Evolutionary conservation across 352 stramenopile genomes (phyloP).

Genomic region (Pythium brassicae): DNA sequence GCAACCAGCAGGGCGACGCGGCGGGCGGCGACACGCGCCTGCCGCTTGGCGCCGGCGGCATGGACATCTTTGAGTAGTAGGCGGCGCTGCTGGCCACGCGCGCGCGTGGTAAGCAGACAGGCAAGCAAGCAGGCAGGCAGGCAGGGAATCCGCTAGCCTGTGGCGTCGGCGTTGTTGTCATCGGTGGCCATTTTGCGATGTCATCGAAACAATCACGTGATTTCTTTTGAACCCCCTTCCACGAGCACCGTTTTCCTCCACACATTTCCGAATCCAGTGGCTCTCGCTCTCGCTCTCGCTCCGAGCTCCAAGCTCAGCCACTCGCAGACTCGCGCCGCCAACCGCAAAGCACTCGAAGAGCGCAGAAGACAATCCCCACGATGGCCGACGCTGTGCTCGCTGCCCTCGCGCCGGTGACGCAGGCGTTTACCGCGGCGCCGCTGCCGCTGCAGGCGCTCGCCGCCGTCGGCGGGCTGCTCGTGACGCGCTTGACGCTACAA

Average conservation of each 20-base stretch:
- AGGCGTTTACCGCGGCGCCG: conserved; percentile 27
- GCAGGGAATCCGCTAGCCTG: too few relatives aligned
- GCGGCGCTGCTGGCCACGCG: too few relatives aligned
- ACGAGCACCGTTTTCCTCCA: background rate
- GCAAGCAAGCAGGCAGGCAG: background rate
- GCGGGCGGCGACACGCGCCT: conserved; percentile 8
- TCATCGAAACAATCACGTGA: too few relatives aligned
- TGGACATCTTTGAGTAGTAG: conserved; percentile 53
- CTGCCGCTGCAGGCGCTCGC: conserved; percentile 38
- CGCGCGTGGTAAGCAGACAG: background rate
- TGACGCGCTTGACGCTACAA: conserved; percentile 48
- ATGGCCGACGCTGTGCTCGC: conserved; percentile 11
- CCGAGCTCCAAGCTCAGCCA: too few relatives aligned
- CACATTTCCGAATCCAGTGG: background rate
- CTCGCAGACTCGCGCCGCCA: conserved; percentile 3
- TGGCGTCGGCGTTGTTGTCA: too few relatives aligned
- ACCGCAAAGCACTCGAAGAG: too few relatives aligned
- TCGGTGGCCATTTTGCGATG: too few relatives aligned
- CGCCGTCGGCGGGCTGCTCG: conserved; percentile 39
- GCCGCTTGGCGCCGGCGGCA: conserved; percentile 28
- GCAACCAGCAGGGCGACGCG: conserved; percentile 47
- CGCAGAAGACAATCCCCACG: too few relatives aligned
- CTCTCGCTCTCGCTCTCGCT: background rate
- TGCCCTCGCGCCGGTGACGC: conserved; percentile 23
- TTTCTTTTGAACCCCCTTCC: background rate